phyloP scores from a whole-genome alignment of 2,329 filamentous ascomycete genomes.

The Monosporascus sp. region DNA sequence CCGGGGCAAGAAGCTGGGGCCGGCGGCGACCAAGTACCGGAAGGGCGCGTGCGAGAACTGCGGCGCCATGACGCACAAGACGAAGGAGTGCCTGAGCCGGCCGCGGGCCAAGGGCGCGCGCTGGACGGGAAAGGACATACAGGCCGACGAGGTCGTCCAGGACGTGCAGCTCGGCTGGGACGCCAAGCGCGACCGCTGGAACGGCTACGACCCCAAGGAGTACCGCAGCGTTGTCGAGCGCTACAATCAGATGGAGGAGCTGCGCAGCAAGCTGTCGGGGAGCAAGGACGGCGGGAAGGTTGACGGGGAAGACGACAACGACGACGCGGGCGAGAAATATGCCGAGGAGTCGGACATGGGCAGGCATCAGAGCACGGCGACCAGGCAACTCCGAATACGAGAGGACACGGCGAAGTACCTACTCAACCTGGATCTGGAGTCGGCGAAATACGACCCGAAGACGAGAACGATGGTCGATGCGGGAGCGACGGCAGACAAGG shows the following conservation, averaged over 20 bases:
- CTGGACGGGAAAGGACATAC: slow-evolving; percentile 89
- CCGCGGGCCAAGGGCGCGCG: slow-evolving; percentile 85
- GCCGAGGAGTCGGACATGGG: slow-evolving; percentile 97
- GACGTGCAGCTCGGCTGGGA: slow-evolving; percentile 90
- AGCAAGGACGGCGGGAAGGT: slow-evolving; percentile 41
- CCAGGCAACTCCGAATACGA: slow-evolving; percentile 81
- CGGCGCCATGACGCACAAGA: slow-evolving; percentile 93
- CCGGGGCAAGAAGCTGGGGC: slow-evolving; percentile 75
- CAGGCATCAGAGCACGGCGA: slow-evolving; percentile 83
- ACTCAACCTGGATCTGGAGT: slow-evolving; percentile 89
- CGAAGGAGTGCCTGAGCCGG: slow-evolving; percentile 84
- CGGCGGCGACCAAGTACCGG: slow-evolving; percentile 90
- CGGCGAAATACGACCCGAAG: slow-evolving; percentile 96
- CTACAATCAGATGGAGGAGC: slow-evolving; percentile 77
- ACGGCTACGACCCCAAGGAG: slow-evolving; percentile 88
- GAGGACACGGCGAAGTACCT: slow-evolving; percentile 98
- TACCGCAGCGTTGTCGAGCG: slow-evolving; percentile 85
- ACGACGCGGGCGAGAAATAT: slow-evolving; percentile 66
- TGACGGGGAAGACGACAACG: slow-evolving; percentile 41
- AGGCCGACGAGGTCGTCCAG: slow-evolving; percentile 83
- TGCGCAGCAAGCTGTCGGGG: slow-evolving; percentile 49
- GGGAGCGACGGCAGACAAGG: slow-evolving; percentile 73
- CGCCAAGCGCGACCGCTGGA: slow-evolving; percentile 96
- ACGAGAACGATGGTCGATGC: slow-evolving; percentile 85
- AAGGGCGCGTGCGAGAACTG: slow-evolving; percentile 99